phyloP scores from a whole-genome alignment of 192 early-diverging fungal species.

The Oehlia diaphana region DNA sequence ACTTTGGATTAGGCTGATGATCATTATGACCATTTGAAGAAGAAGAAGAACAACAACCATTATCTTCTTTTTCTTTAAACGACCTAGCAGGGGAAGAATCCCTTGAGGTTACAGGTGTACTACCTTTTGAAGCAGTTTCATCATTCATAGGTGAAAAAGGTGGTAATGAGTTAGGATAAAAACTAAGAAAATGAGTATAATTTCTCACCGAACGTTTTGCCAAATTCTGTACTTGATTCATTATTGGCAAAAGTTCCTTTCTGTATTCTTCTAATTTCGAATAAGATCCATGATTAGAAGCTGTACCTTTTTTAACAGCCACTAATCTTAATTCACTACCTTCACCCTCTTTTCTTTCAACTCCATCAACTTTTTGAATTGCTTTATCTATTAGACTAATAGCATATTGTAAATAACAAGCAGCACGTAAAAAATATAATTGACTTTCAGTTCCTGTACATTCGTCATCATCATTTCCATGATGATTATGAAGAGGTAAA shows the following conservation, averaged over 20 bases:
- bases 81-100: slow-evolving; percentile 18
- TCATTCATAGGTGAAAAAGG: slow-evolving; percentile 7
- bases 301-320: slow-evolving; percentile 9
- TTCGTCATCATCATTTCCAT: slow-evolving; percentile 21
- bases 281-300: background rate
- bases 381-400: slow-evolving; percentile 25
- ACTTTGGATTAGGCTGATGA: background rate
- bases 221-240: slow-evolving; percentile 20
- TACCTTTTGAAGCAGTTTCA: slow-evolving; percentile 15
- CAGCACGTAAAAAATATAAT: slow-evolving; percentile 25
- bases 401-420: slow-evolving; percentile 28
- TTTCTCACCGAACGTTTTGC: slow-evolving; percentile 19
- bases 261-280: slow-evolving; percentile 16
- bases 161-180: slow-evolving; percentile 24
- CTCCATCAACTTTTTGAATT: slow-evolving; percentile 28
- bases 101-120: background rate
- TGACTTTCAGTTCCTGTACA: slow-evolving; percentile 26
- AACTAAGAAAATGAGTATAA: slow-evolving; percentile 22
- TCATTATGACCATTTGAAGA: background rate
- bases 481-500: slow-evolving; percentile 21
- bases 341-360: slow-evolving; percentile 18
- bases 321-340: slow-evolving; percentile 13
- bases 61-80: slow-evolving; percentile 7
- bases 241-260: slow-evolving; percentile 19
- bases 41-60: background rate